A percentile compares a stretch with the other conserved stretches of the same genome.
These are phyloP conservation scores for Saccharomyces hybrid DNA, from an alignment of 1,139 yeast genomes.

Conservation along the genomic window DNA sequence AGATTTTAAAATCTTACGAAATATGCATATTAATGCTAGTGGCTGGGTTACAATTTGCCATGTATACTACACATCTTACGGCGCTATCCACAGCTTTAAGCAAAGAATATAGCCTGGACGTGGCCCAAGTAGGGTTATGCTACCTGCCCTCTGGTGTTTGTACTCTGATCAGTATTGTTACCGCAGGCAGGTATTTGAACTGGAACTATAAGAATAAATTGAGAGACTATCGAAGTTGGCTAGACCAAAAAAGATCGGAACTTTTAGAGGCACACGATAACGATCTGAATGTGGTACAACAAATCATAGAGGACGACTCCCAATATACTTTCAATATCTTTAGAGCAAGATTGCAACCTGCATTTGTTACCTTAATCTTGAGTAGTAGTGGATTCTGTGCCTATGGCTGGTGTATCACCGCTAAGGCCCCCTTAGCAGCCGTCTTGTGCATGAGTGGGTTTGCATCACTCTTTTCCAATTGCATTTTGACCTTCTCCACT, in stretches of 20 bases:
- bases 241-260: constrained; percentile 16
- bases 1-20: constrained; percentile 36
- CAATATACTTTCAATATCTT: constrained; percentile 37
- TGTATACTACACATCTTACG: constrained; percentile 66
- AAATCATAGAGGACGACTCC: constrained; percentile 17
- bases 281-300: constrained; percentile 15
- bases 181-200: constrained; percentile 44
- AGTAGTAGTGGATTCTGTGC: constrained; percentile 39
- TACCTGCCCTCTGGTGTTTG: constrained; percentile 56
- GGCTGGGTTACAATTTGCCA: constrained; percentile 52
- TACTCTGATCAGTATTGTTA: constrained; percentile 45
- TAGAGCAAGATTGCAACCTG: constrained; percentile 40
- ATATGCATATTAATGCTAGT: constrained; percentile 40
- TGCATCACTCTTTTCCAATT: constrained; percentile 47
- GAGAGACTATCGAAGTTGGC: constrained; percentile 18
- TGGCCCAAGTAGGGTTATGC: constrained; percentile 54
- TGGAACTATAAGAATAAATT: constrained; percentile 35
- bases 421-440: constrained; percentile 43
- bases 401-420: constrained; percentile 66
- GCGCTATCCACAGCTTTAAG: constrained; percentile 51
- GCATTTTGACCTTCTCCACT: constrained; percentile 43
- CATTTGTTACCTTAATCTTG: constrained; percentile 33
- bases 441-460: constrained; percentile 50
- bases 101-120: constrained; percentile 41
- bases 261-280: constrained; percentile 24